A percentile compares a stretch with the other conserved stretches of the same genome.
Evolutionary conservation across 495 filamentous ascomycete species (phyloP).

Genomic region (Penicillium pancosmium): DNA sequence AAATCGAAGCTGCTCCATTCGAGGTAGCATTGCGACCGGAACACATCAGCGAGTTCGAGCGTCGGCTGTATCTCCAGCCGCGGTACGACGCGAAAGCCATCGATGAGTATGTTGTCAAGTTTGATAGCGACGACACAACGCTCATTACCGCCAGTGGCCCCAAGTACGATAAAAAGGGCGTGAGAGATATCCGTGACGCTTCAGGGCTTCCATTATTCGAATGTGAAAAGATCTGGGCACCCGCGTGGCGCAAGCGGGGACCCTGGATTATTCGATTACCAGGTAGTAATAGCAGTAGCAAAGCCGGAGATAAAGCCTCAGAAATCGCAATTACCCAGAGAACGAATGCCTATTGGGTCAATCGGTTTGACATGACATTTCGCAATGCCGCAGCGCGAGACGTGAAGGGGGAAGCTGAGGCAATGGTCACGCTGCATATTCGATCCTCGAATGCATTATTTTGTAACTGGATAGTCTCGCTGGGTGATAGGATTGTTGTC

Average conservation of each 20-base stretch:
- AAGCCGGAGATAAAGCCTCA: not conserved
- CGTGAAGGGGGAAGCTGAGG: constrained; percentile 12
- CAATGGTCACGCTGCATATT: constrained; percentile 14
- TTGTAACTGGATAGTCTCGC: constrained; percentile 2
- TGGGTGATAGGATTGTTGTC: constrained; percentile 15
- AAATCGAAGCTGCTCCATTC: no score
- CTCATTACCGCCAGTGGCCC: constrained; percentile 24
- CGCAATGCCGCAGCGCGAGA: constrained; percentile 14
- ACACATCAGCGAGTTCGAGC: constrained; percentile 11
- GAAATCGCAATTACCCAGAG: constrained; percentile 16
- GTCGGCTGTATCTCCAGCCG: constrained; percentile 21
- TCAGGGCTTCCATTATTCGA: constrained; percentile 28
- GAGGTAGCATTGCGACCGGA: constrained; percentile 1
- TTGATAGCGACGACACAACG: constrained; percentile 16
- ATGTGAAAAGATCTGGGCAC: not conserved
- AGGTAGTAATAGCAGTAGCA: constrained; percentile 2
- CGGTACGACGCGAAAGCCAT: constrained; percentile 16
- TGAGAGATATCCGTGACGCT: constrained; percentile 25
- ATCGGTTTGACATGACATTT: constrained; percentile 14
- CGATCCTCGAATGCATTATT: not conserved
- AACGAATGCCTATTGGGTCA: not conserved
- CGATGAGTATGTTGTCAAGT: constrained; percentile 21
- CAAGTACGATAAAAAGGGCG: constrained; percentile 14
- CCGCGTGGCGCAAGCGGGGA: constrained; percentile 3
- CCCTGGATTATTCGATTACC: constrained; percentile 22